Percentiles rank a stretch among this genome's conserved stretches.
Evolutionary conservation across 768 basidiomycete genomes (phyloP).

Genomic region (Phlebiopsis flavidoalba): DNA sequence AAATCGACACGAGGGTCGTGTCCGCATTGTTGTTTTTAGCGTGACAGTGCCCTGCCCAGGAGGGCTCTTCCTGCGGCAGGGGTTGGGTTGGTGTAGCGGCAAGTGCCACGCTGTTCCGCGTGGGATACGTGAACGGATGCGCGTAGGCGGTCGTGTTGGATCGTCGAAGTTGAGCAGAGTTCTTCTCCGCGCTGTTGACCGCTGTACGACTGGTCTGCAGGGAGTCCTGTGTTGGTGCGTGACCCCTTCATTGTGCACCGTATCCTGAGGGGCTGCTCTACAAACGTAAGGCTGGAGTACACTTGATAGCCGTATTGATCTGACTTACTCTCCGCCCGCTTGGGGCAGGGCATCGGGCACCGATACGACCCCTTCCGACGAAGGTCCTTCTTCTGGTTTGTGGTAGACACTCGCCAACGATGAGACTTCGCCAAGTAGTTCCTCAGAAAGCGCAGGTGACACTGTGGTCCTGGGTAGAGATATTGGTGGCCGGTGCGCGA

Average conservation of each 20-base stretch:
- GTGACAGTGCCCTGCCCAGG: constrained; percentile 72
- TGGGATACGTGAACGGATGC: constrained; percentile 68
- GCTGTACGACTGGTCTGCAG: constrained; percentile 84
- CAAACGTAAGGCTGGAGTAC: background rate
- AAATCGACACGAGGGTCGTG: constrained; percentile 93
- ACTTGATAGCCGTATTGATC: background rate
- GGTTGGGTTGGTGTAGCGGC: too few relatives aligned
- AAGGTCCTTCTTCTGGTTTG: constrained; percentile 95
- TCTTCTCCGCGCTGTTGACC: constrained; percentile 96
- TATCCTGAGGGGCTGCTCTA: constrained; percentile 49
- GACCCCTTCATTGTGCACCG: constrained; percentile 65
- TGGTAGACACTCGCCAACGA: constrained; percentile 93
- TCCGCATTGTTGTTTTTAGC: constrained; percentile 88
- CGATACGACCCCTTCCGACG: constrained; percentile 85
- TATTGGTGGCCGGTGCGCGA: constrained; percentile 90
- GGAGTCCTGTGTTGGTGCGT: constrained; percentile 78
- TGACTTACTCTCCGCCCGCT: constrained; percentile 54
- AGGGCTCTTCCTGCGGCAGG: constrained; percentile 73
- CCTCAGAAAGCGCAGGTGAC: constrained; percentile 80
- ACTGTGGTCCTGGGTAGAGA: constrained; percentile 90
- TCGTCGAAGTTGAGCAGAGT: constrained; percentile 92
- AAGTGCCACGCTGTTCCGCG: constrained; percentile 70
- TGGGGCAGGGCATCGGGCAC: constrained; percentile 73
- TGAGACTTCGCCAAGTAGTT: constrained; percentile 86
- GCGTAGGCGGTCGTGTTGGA: constrained; percentile 48